These are phyloP conservation scores for Begonia masoniana DNA, from an alignment of 306 rosid genomes.

Conservation along the genomic window DNA sequence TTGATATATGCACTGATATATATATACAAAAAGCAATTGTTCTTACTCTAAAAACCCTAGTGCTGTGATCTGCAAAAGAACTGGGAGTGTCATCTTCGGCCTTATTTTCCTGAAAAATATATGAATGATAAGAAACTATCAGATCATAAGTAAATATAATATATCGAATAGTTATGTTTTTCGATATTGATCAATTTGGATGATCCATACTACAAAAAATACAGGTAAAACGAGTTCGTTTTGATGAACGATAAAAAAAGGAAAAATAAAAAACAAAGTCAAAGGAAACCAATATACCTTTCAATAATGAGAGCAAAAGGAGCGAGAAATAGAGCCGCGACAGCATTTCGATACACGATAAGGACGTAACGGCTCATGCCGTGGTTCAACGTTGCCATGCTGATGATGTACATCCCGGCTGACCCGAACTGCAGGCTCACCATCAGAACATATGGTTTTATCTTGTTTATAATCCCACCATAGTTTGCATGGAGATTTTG, in stretches of 20 bases:
- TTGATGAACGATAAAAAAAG: background rate
- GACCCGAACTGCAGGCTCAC: conserved; percentile 47
- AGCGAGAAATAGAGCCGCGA: conserved; percentile 45
- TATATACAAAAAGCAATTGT: background rate
- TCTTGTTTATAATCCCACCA: conserved; percentile 7
- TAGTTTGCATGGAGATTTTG: too few relatives aligned
- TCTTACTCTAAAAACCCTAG: conserved; percentile 60
- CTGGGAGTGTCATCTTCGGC: conserved; percentile 50
- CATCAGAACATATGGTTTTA: conserved; percentile 42
- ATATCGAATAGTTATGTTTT: too few relatives aligned
- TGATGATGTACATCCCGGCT: conserved; percentile 40
- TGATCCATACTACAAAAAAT: too few relatives aligned
- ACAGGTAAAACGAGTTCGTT: too few relatives aligned
- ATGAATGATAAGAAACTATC: too few relatives aligned
- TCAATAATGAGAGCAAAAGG: conserved; percentile 49
- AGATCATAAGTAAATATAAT: too few relatives aligned
- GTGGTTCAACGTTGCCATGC: conserved; percentile 35
- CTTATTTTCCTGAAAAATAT: conserved; percentile 38
- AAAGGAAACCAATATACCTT: conserved; percentile 19
- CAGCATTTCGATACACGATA: conserved; percentile 48
- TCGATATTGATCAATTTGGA: too few relatives aligned
- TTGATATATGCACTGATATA: too few relatives aligned
- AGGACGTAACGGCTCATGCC: conserved; percentile 60
- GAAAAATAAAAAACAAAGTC: background rate
- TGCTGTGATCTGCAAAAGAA: conserved; percentile 38